A percentile compares a stretch with the other conserved stretches of the same genome.
These are phyloP conservation scores for Entoloma clypeatum DNA, from an alignment of 1,284 basidiomycete genomes.

Conservation along the genomic window DNA sequence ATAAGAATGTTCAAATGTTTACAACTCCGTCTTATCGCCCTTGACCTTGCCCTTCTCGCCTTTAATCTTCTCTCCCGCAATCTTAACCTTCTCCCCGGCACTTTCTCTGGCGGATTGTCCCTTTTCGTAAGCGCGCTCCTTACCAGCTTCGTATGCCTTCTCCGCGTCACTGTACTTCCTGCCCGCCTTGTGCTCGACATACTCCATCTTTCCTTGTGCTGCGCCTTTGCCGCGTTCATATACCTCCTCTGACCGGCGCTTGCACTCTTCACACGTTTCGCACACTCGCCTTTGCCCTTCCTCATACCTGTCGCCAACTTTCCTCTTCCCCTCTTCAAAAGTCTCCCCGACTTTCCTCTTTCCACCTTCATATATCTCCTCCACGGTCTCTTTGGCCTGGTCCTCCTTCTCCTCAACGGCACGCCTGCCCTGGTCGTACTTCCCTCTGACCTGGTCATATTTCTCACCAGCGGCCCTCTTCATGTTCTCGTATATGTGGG, in stretches of 20 bases:
- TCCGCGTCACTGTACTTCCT: constrained; percentile 25
- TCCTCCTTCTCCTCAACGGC: constrained; percentile 22
- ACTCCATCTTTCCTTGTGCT: constrained; percentile 15
- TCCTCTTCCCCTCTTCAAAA: constrained; percentile 13
- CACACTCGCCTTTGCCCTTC: constrained; percentile 22
- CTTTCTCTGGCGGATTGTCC: constrained; percentile 19
- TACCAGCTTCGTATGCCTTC: constrained; percentile 23
- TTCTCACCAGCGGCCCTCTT: no score
- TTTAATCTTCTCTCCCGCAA: constrained; percentile 19
- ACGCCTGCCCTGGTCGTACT: constrained; percentile 21
- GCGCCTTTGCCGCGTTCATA: no score
- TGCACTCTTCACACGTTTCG: no score
- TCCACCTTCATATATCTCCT: constrained; percentile 21
- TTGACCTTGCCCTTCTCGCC: no score
- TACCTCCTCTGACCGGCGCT: no score
- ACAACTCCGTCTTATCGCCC: no score
- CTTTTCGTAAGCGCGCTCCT: constrained; percentile 20
- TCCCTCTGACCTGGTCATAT: constrained; percentile 17
- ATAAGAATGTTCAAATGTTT: no score
- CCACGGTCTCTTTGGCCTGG: constrained; percentile 22
- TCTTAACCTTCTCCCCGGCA: constrained; percentile 26
- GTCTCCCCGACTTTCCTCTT: constrained; percentile 18
- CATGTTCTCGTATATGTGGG: no score
- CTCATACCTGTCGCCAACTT: constrained; percentile 15
- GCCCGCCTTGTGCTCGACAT: constrained; percentile 25